These are phyloP conservation scores for Trametes hirsuta DNA, from an alignment of 1,284 basidiomycete genomes.

Conservation along the genomic window DNA sequence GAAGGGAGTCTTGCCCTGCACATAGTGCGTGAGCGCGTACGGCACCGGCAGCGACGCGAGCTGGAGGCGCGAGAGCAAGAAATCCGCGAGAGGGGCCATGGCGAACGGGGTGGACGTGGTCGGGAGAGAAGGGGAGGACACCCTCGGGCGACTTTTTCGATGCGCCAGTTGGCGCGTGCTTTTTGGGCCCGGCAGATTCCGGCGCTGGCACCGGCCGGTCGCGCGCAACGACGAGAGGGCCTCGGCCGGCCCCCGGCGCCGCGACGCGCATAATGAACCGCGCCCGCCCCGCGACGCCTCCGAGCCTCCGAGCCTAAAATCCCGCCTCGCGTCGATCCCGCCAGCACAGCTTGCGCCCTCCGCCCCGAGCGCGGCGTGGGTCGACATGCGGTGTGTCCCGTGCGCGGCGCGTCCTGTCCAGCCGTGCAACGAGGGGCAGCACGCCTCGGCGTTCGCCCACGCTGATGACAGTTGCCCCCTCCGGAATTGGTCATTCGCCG, in stretches of 20 bases:
- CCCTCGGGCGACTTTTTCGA: constrained; percentile 31
- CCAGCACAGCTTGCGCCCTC: constrained; percentile 12
- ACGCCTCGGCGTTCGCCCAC: not conserved
- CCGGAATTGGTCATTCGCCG: constrained; percentile 3
- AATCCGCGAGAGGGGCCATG: constrained; percentile 76
- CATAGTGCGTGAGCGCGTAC: constrained; percentile 66
- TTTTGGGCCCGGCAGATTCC: constrained; percentile 19
- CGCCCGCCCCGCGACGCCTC: constrained; percentile 1
- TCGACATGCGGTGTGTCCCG: not conserved
- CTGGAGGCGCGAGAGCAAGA: constrained; percentile 61
- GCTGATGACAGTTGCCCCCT: constrained; percentile 6
- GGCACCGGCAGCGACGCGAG: constrained; percentile 53
- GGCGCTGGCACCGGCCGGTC: constrained; percentile 2
- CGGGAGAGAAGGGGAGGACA: constrained; percentile 27
- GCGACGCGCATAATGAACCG: constrained; percentile 1
- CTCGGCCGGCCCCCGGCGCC: constrained; percentile 6
- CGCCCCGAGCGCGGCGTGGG: not conserved
- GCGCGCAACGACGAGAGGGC: not conserved
- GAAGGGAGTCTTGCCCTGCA: constrained; percentile 76
- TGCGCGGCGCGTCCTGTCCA: not conserved
- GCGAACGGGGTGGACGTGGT: constrained; percentile 32
- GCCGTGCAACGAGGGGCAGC: not conserved
- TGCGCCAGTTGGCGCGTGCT: constrained; percentile 26
- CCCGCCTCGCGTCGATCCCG: not conserved
- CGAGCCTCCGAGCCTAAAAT: not conserved